Evolutionary conservation across 345 rosid genomes (phyloP).

Genomic region (Heritiera fomes): DNA sequence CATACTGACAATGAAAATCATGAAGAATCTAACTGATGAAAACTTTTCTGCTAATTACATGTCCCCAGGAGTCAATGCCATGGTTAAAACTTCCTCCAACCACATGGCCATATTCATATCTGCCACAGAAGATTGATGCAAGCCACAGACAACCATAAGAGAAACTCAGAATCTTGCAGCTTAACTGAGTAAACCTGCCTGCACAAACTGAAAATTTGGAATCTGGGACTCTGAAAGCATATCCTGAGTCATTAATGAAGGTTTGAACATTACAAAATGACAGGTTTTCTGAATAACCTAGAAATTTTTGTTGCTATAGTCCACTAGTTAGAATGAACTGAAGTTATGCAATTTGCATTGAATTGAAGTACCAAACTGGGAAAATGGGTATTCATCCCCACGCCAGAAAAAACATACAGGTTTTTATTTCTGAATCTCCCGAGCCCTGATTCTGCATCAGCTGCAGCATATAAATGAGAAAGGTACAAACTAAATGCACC

Average conservation of each 20-base stretch:
- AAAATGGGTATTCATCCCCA: background rate
- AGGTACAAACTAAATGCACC: too few relatives aligned
- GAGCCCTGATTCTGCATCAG: background rate
- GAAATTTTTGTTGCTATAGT: too few relatives aligned
- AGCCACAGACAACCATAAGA: background rate
- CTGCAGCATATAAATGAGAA: background rate
- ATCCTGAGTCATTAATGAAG: too few relatives aligned
- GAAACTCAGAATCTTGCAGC: background rate
- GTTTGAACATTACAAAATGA: too few relatives aligned
- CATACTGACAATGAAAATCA: background rate
- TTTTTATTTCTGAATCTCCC: background rate
- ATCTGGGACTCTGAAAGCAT: too few relatives aligned
- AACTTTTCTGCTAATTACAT: background rate
- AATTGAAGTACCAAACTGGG: background rate
- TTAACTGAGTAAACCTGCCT: background rate
- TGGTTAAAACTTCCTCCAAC: background rate
- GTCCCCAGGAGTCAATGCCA: conserved; percentile 2
- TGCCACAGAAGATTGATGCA: background rate
- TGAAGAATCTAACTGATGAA: background rate
- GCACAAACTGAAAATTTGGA: too few relatives aligned
- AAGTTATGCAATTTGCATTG: background rate
- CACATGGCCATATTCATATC: background rate
- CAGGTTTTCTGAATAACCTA: too few relatives aligned
- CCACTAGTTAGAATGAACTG: too few relatives aligned
- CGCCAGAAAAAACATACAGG: background rate